Conservation (phyloP, 192 early-diverging fungal species). For the Coemansia sp. region DNA sequence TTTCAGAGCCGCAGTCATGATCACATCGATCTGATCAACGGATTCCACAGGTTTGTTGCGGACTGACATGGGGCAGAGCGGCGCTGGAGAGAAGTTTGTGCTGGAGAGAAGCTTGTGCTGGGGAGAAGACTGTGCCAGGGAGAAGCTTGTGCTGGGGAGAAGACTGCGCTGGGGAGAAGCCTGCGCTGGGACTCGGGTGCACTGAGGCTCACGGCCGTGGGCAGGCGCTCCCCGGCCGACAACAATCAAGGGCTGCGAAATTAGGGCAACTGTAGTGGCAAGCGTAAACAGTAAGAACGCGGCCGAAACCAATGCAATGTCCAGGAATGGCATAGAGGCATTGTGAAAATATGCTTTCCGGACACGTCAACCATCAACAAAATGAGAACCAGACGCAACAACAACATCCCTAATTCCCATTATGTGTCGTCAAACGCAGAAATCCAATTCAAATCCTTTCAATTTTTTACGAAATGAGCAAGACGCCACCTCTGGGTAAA, state of each 20-base stretch:
- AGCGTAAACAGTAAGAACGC: no score
- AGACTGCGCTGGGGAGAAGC: no score
- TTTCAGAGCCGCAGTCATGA: not conserved
- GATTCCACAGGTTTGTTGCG: no score
- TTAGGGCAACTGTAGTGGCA: not conserved
- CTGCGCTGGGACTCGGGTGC: no score
- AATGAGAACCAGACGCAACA: not conserved
- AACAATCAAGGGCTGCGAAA: not conserved
- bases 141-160: no score
- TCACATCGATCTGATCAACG: not conserved
- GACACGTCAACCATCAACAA: not conserved
- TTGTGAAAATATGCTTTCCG: not conserved
- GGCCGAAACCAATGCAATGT: not conserved
- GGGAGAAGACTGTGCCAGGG: no score
- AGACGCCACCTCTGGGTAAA: slow-evolving; percentile 1
- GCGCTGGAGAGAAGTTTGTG: no score
- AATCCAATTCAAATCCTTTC: not conserved
- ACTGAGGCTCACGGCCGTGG: no score
- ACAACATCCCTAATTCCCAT: slow-evolving; percentile 4
- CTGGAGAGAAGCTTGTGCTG: no score
- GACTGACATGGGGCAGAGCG: no score
- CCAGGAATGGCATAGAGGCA: not conserved
- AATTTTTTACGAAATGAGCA: not conserved
- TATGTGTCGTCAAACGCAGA: not conserved
- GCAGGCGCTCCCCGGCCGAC: not conserved